Percentiles rank a stretch among this genome's conserved stretches.
Conservation (phyloP, 495 filamentous ascomycete genomes). For the Aspergillus funiculosus region DNA sequence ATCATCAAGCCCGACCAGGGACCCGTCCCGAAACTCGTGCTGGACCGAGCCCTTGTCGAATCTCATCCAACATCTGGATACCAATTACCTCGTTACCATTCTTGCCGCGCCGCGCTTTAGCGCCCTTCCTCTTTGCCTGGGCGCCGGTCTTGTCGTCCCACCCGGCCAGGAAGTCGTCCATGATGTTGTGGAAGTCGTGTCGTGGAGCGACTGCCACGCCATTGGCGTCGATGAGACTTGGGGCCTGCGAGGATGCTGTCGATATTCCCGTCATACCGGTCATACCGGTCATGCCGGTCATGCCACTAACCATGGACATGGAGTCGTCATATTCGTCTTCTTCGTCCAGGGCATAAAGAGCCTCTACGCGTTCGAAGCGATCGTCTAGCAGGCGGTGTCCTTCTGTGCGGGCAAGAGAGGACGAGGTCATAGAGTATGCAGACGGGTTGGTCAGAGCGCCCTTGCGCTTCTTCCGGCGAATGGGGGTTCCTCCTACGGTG, state of each 20-base stretch:
- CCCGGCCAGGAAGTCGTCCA: slow-evolving; percentile 86
- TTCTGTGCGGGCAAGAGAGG: slow-evolving; percentile 80
- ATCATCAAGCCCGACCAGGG: slow-evolving; percentile 24
- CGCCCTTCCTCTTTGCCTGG: slow-evolving; percentile 58
- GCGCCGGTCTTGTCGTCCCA: slow-evolving; percentile 58
- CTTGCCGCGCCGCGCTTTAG: slow-evolving; percentile 60
- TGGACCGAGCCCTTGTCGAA: slow-evolving; percentile 72
- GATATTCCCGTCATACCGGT: slow-evolving; percentile 43
- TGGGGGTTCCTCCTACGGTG: slow-evolving; percentile 64
- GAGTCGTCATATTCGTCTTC: slow-evolving; percentile 56
- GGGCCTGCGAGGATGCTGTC: slow-evolving; percentile 42
- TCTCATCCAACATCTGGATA: slow-evolving; percentile 83
- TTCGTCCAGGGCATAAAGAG: slow-evolving; percentile 71
- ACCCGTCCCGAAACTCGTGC: slow-evolving; percentile 43
- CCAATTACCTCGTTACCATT: slow-evolving; percentile 77
- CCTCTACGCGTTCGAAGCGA: slow-evolving; percentile 86
- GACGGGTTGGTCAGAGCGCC: slow-evolving; percentile 85
- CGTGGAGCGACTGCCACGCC: slow-evolving; percentile 47
- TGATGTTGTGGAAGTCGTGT: slow-evolving; percentile 75
- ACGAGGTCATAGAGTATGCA: slow-evolving; percentile 94
- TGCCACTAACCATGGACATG: slow-evolving; percentile 49
- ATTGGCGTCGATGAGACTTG: slow-evolving; percentile 36
- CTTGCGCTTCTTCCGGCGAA: slow-evolving; percentile 80
- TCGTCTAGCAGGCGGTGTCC: slow-evolving; percentile 80
- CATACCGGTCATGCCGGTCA: slow-evolving; percentile 47